Evolutionary conservation across 768 basidiomycete species (phyloP).

Genomic region (Artomyces pyxidatus): DNA sequence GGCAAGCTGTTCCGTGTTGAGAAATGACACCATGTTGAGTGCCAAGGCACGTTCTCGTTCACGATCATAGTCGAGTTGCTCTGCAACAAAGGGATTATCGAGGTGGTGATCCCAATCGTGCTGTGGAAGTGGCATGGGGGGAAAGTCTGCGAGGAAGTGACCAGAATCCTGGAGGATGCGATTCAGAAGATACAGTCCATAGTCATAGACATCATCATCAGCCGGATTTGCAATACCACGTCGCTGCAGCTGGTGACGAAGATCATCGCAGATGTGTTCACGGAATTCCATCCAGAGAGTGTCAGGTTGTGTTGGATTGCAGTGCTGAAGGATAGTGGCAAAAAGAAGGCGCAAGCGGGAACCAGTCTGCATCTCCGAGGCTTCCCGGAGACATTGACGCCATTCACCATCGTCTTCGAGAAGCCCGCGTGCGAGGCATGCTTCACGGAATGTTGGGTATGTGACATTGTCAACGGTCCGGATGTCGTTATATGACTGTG

Average conservation of each 20-base stretch:
- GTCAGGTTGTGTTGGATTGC: slow-evolving; percentile 24
- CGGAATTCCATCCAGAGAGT: slow-evolving; percentile 32
- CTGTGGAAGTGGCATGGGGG: slow-evolving; percentile 25
- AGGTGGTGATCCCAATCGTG: slow-evolving; percentile 19
- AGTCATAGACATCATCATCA: slow-evolving; percentile 28
- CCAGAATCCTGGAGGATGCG: slow-evolving; percentile 20
- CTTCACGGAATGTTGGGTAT: slow-evolving; percentile 29
- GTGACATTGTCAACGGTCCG: slow-evolving; percentile 18
- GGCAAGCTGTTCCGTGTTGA: slow-evolving; percentile 14
- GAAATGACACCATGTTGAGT: not conserved
- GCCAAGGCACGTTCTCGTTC: not conserved
- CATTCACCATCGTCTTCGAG: slow-evolving; percentile 37
- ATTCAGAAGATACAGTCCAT: slow-evolving; percentile 35
- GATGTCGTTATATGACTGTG: slow-evolving; percentile 20
- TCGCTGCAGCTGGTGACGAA: slow-evolving; percentile 18
- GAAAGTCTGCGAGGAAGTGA: slow-evolving; percentile 17
- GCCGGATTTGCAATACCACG: slow-evolving; percentile 16
- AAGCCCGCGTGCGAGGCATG: slow-evolving; percentile 33
- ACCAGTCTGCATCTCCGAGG: slow-evolving; percentile 31
- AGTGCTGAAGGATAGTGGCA: slow-evolving; percentile 27
- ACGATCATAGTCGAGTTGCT: slow-evolving; percentile 25
- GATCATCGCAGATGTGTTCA: slow-evolving; percentile 33
- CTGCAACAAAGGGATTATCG: slow-evolving; percentile 24
- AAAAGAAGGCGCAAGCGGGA: slow-evolving; percentile 29
- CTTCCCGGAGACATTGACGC: slow-evolving; percentile 32